Evolutionary conservation across 768 basidiomycete genomes (phyloP).

Genomic region (Lactarius hatsudake): DNA sequence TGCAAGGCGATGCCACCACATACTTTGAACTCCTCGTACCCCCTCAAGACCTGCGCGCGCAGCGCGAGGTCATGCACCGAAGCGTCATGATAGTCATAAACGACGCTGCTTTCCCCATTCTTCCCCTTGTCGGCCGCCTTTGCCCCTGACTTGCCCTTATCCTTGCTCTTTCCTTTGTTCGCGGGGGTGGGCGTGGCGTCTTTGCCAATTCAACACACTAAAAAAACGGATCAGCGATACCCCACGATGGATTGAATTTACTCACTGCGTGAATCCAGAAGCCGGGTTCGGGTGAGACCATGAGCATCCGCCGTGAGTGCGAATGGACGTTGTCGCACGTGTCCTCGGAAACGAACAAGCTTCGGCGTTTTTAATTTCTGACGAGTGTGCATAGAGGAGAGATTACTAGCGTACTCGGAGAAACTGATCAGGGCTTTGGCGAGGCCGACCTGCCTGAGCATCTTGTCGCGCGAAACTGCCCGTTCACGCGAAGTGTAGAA

Average conservation of each 20-base stretch:
- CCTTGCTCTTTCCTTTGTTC: conserved; percentile 34
- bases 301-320: conserved; percentile 73
- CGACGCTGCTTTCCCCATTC: conserved; percentile 28
- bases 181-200: conserved; percentile 41
- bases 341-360: conserved; percentile 64
- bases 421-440: conserved; percentile 94
- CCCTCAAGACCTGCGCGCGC: conserved; percentile 59
- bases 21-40: conserved; percentile 85
- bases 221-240: conserved; percentile 24
- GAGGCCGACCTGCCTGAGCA: conserved; percentile 86
- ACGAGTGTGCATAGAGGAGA: conserved; percentile 5
- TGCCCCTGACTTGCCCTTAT: conserved; percentile 38
- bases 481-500: conserved; percentile 86
- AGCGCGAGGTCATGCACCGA: conserved; percentile 69
- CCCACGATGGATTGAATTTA: conserved; percentile 29
- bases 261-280: conserved; percentile 89
- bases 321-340: conserved; percentile 76
- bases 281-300: conserved; percentile 77
- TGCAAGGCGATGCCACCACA: conserved; percentile 16
- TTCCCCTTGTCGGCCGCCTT: conserved; percentile 23
- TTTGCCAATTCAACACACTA: conserved; percentile 74
- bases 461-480: conserved; percentile 81
- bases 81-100: conserved; percentile 72
- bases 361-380: conserved; percentile 32
- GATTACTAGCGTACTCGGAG: conserved; percentile 59